Conservation (phyloP, 352 stramenopile genomes). For the Thalassiosira hispida region DNA sequence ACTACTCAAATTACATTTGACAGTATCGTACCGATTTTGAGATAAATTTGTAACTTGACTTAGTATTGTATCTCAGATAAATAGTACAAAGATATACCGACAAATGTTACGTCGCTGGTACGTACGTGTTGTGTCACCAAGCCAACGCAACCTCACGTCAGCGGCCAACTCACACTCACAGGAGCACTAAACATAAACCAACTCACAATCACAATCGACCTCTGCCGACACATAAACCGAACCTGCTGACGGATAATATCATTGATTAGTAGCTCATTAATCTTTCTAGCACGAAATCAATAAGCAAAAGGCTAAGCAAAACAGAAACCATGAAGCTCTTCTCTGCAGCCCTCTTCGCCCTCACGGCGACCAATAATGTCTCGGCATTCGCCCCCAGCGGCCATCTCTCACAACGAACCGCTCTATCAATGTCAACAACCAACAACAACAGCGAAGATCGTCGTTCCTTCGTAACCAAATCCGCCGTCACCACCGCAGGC, state of each 20-base stretch:
- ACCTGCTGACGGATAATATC: no score
- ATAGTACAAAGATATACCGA: neutral
- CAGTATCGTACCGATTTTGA: no score
- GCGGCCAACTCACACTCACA: no score
- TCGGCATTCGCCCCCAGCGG: constrained; percentile 22
- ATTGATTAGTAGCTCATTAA: no score
- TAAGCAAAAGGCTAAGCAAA: no score
- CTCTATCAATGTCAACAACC: constrained; percentile 11
- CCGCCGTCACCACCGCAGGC: constrained; percentile 37
- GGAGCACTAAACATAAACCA: no score
- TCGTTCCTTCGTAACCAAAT: constrained; percentile 67
- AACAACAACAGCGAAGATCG: constrained; percentile 39
- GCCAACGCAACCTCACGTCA: neutral
- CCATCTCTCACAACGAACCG: neutral
- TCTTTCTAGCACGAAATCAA: no score
- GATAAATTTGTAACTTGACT: no score
- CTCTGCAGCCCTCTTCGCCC: constrained; percentile 26
- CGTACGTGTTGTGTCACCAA: neutral
- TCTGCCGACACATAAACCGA: no score
- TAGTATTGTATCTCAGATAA: no score
- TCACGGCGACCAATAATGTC: constrained; percentile 13
- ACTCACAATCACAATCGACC: neutral
- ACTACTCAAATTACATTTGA: no score
- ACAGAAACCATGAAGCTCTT: constrained; percentile 42
- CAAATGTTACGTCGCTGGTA: neutral